Conservation (phyloP, 306 rosid genomes). For the Alnus rubra region DNA sequence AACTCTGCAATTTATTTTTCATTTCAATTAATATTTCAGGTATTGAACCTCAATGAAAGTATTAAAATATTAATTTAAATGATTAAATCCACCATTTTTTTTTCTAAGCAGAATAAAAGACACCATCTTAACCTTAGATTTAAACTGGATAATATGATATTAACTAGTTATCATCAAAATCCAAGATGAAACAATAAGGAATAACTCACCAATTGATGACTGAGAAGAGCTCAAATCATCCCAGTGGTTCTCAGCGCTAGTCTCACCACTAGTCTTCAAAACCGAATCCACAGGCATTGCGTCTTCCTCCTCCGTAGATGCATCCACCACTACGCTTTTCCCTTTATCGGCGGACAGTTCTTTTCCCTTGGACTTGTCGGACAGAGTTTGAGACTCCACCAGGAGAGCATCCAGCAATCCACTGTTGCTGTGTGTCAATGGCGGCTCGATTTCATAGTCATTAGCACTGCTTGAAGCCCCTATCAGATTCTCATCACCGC, state of each 20-base stretch:
- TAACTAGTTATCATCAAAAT: too few relatives aligned
- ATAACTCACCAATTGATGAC: slow-evolving; percentile 45
- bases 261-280: slow-evolving; percentile 29
- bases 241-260: slow-evolving; percentile 35
- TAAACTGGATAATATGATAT: too few relatives aligned
- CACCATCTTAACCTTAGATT: too few relatives aligned
- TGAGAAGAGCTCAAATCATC: slow-evolving; percentile 44
- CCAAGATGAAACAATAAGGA: not conserved
- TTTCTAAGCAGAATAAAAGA: too few relatives aligned
- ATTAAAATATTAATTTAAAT: too few relatives aligned
- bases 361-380: slow-evolving; percentile 33
- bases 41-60: too few relatives aligned
- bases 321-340: slow-evolving; percentile 34
- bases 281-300: slow-evolving; percentile 26
- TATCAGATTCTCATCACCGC: slow-evolving; percentile 44
- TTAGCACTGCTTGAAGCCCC: slow-evolving; percentile 30
- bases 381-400: slow-evolving; percentile 40
- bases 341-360: slow-evolving; percentile 30
- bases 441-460: slow-evolving; percentile 29
- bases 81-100: too few relatives aligned
- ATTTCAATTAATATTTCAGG: too few relatives aligned
- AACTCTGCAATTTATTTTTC: too few relatives aligned
- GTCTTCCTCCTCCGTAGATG: slow-evolving; percentile 28
- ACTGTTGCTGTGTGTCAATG: slow-evolving; percentile 34
- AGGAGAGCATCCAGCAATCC: slow-evolving; percentile 66